Evolutionary conservation across 345 rosid species (phyloP).

Genomic region (Citrus reticulata): DNA sequence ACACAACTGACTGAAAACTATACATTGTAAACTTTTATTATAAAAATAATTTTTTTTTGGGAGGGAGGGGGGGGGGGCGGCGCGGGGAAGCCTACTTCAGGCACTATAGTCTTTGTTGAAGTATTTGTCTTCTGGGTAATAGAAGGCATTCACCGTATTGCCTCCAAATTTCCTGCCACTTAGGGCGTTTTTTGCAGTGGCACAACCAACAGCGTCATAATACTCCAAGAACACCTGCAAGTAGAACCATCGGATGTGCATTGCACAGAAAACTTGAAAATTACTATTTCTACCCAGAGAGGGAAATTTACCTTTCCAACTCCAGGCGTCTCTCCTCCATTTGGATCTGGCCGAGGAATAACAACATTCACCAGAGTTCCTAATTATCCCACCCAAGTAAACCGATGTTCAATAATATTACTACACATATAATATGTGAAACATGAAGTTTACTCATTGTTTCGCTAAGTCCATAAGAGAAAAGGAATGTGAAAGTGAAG

Average conservation of each 20-base stretch:
- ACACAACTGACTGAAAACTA: neutral
- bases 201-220: conserved; percentile 8
- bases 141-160: conserved; percentile 15
- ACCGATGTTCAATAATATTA: no score
- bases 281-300: neutral
- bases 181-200: conserved; percentile 18
- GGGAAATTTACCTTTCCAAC: conserved; percentile 21
- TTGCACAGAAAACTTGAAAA: neutral
- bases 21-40: neutral
- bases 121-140: conserved; percentile 26
- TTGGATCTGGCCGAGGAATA: conserved; percentile 24
- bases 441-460: neutral
- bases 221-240: conserved; percentile 30
- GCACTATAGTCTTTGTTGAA: conserved; percentile 13
- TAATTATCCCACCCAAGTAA: conserved; percentile 2
- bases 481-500: neutral
- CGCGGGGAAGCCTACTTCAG: neutral
- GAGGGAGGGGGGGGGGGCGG: no score
- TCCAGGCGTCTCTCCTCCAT: conserved; percentile 10
- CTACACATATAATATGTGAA: neutral
- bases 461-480: neutral
- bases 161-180: conserved; percentile 26
- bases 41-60: neutral
- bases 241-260: neutral
- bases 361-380: conserved; percentile 24